Evolutionary conservation across 2,329 filamentous ascomycete species (phyloP), one percentile per base, ranked within the genome.

Genomic region (Penicillium thymicola): DNA sequence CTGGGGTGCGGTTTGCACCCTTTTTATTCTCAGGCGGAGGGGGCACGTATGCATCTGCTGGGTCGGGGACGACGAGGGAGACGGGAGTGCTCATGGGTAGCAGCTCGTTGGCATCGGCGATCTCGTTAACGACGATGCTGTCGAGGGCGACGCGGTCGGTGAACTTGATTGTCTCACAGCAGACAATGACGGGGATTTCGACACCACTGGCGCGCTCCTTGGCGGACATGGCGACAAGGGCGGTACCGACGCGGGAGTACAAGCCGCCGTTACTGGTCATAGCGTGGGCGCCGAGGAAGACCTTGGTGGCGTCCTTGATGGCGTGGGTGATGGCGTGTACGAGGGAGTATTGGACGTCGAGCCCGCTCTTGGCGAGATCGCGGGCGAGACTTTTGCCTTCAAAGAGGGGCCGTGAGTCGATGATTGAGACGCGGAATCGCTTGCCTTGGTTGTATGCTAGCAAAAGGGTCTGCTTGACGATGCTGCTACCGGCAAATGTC

Each of bases 141-240:
- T 97, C 94, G 14, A 95, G 85, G 7, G 91, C 89, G 11, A 97
- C 90, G 56, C 91, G 88, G 66, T 91, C 87, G 67, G 94, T 89
- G 72, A 97, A 97, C 76, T 97, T 99, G 77, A 97, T 87, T 4
- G 89, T 94, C 78, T 97, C 93, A 73, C 91, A 96, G 57, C 95
- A 89, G 3, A 95, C 90, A 34, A 95, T 87, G 57, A 97, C 90
- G 1, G 90, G 89, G 37, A 92, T 84, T 56, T 88, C 87, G 21
- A 86, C 81, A 5, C 75, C 76, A 36, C 75, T 74, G 14, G 70
- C 70, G 36, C 73, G 75, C 55, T 89, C 85, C 50, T 87, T 85
- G 6, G 92, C 93, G 41, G 89, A 86, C 79, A 94, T 89, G 18
- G 93, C 92, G 10, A 97, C 83, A 57, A 94, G 85, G 25, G 90